These are phyloP conservation scores for Lolium multiflorum DNA, from an alignment of 176 grass and related monocot species.

Conservation along the genomic window DNA sequence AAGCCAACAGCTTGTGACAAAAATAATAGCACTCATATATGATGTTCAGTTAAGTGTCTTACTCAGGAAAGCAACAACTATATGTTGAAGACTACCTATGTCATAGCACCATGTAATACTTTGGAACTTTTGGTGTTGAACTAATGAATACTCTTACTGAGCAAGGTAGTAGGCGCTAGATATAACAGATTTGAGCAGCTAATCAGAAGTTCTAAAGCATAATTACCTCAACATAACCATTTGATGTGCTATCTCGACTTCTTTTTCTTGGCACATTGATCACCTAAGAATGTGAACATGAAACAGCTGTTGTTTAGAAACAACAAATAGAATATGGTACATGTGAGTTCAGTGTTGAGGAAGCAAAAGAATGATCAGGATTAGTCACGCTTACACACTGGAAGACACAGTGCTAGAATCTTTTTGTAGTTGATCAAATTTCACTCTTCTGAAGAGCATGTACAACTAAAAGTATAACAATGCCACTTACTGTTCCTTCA, in stretches of 20 bases:
- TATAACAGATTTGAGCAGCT: not conserved
- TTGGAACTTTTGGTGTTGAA: not conserved
- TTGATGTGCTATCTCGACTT: slow-evolving; percentile 47
- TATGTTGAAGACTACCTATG: not conserved
- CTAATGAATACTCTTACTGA: not conserved
- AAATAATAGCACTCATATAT: not conserved
- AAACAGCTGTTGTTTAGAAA: slow-evolving; percentile 13
- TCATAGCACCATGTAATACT: not conserved
- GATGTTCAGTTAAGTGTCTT: not conserved
- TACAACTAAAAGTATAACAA: slow-evolving; percentile 3
- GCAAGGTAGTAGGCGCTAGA: slow-evolving; percentile 4
- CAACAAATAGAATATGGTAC: not conserved
- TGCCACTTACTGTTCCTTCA: slow-evolving; percentile 63
- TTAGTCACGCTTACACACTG: not conserved
- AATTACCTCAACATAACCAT: slow-evolving; percentile 55
- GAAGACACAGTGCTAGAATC: not conserved
- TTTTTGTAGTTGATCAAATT: slow-evolving; percentile 24
- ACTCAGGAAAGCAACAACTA: not conserved
- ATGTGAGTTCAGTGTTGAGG: slow-evolving; percentile 8
- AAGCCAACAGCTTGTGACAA: not conserved
- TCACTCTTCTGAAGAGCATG: not conserved
- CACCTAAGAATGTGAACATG: slow-evolving; percentile 46
- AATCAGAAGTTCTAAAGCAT: not conserved
- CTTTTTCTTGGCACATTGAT: slow-evolving; percentile 72
- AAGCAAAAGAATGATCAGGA: slow-evolving; percentile 1